Evolutionary conservation across 192 early-diverging fungal species (phyloP).

Genomic region (Umbelopsis sp.): DNA sequence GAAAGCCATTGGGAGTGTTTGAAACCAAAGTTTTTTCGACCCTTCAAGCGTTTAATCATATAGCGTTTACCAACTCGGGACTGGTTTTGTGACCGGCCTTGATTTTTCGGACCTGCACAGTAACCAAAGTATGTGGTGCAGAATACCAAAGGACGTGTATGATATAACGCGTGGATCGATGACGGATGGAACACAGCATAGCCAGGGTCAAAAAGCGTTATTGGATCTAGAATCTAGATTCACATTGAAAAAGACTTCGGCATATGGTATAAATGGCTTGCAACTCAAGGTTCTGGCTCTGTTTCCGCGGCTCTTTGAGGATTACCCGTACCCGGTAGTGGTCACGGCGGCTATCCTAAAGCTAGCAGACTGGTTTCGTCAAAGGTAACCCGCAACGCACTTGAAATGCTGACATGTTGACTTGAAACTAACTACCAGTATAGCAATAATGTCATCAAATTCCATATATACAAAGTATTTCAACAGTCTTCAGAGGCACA

Average conservation of each 20-base stretch:
- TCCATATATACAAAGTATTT: conserved; percentile 51
- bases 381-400: conserved; percentile 33
- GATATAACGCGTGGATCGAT: background rate
- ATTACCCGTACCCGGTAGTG: conserved; percentile 48
- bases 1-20: background rate
- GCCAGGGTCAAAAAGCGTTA: conserved; percentile 35
- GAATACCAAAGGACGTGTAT: too few species aligned
- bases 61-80: background rate
- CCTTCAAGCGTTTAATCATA: background rate
- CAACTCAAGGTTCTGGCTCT: conserved; percentile 47
- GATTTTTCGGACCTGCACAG: too few species aligned
- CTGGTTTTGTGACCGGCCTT: conserved; percentile 3
- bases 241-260: conserved; percentile 24
- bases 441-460: conserved; percentile 50
- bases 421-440: background rate
- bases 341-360: conserved; percentile 54
- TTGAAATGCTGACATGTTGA: background rate
- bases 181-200: conserved; percentile 23
- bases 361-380: conserved; percentile 50
- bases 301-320: conserved; percentile 48
- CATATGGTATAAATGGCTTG: conserved; percentile 25
- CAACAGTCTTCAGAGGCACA: conserved; percentile 38
- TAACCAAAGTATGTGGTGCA: too few species aligned
- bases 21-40: background rate
- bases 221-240: conserved; percentile 33